Evolutionary conservation across 371 early-diverging fungal species (phyloP).

Genomic region (Mucor lusitanicus): DNA sequence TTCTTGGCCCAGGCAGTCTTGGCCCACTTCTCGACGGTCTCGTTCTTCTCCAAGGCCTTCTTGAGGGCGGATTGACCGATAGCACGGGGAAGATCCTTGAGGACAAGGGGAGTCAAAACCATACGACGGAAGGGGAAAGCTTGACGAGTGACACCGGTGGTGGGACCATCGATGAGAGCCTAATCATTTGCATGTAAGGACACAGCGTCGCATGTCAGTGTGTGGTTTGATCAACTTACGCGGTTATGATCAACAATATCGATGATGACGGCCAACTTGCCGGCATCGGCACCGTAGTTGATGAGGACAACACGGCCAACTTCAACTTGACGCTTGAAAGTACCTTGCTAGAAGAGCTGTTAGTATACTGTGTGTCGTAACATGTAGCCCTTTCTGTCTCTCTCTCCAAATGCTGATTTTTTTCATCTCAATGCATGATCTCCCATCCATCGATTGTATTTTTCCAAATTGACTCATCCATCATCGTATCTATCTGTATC

Average conservation of each 20-base stretch:
- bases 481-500: background rate
- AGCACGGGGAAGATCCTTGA: slow-evolving; percentile 88
- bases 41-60: slow-evolving; percentile 85
- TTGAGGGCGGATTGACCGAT: slow-evolving; percentile 77
- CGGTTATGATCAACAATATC: slow-evolving; percentile 99
- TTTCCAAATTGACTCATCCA: background rate
- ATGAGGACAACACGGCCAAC: slow-evolving; percentile 98
- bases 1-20: slow-evolving; percentile 96
- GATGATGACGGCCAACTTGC: slow-evolving; percentile 97
- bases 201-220: background rate
- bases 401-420: background rate
- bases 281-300: slow-evolving; percentile 91
- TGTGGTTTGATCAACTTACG: slow-evolving; percentile 36
- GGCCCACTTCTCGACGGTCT: slow-evolving; percentile 78
- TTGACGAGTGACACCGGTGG: slow-evolving; percentile 92
- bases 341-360: slow-evolving; percentile 38
- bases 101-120: slow-evolving; percentile 85
- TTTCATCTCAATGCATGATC: background rate
- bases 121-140: slow-evolving; percentile 85
- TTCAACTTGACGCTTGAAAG: slow-evolving; percentile 94
- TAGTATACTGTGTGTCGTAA: background rate
- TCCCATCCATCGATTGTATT: background rate
- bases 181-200: slow-evolving; percentile 17
- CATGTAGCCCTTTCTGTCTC: background rate
- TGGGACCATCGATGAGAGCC: slow-evolving; percentile 97